Evolutionary conservation across 225 moss, liverwort and hornwort species (phyloP).

Genomic region (Ulota crispa): DNA sequence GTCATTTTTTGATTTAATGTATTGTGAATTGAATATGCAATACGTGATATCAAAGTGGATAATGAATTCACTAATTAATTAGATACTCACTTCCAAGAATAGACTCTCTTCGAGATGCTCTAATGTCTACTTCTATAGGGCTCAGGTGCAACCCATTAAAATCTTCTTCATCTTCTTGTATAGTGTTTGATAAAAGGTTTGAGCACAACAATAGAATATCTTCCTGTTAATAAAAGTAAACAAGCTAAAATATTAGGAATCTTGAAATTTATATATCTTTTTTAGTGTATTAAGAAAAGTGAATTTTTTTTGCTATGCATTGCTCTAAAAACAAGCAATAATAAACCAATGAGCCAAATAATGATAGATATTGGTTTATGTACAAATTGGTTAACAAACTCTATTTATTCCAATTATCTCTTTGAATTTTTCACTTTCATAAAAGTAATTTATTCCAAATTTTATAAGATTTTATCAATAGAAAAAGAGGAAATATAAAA

Average conservation of each 20-base stretch:
- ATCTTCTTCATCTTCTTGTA: no score
- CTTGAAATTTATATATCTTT: background rate
- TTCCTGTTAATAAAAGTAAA: background rate
- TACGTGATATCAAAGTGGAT: accelerated
- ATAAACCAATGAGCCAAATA: no score
- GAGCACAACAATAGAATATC: background rate
- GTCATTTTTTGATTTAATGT: no score
- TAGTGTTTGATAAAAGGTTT: background rate
- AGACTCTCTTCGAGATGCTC: background rate
- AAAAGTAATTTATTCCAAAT: background rate
- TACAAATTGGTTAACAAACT: no score
- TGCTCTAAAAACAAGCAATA: no score
- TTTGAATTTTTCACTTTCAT: background rate
- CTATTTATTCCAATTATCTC: no score
- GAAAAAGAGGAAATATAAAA: background rate
- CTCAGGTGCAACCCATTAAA: no score
- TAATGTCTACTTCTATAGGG: accelerated
- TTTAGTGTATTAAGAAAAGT: background rate
- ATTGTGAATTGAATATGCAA: accelerated
- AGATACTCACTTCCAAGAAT: no score
- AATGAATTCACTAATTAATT: no score
- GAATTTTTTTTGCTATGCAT: background rate
- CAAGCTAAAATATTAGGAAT: background rate
- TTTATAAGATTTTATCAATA: no score
- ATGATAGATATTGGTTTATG: no score